A percentile compares a stretch with the other conserved stretches of the same genome.
Conservation (phyloP, 2,329 filamentous ascomycete species). For the Tolypocladium amazonense region DNA sequence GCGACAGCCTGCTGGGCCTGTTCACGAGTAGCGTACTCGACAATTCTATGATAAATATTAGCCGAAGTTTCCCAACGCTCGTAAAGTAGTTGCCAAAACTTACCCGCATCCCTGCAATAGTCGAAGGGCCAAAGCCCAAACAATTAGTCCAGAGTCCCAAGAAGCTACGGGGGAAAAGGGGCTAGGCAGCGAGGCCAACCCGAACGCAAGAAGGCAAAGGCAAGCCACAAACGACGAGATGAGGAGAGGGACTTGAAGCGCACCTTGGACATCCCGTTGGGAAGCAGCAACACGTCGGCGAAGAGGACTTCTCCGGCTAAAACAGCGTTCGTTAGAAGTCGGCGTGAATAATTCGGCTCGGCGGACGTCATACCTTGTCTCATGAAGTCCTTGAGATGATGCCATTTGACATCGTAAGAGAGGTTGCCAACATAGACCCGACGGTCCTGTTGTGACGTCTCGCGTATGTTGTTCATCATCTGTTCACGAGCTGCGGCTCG, state of each 20-base stretch:
- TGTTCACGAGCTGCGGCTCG: slow-evolving; percentile 75
- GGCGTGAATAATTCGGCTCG: slow-evolving; percentile 12
- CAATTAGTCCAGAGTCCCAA: neutral
- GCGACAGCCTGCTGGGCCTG: slow-evolving; percentile 96
- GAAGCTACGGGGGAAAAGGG: neutral
- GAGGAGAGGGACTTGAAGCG: slow-evolving; percentile 54
- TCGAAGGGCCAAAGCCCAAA: slow-evolving; percentile 61
- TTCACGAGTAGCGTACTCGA: slow-evolving; percentile 99
- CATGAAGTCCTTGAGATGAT: slow-evolving; percentile 99
- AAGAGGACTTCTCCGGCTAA: slow-evolving; percentile 98
- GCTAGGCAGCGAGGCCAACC: neutral
- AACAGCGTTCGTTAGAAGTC: slow-evolving; percentile 27
- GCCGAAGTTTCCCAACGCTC: neutral
- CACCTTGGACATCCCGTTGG: slow-evolving; percentile 99
- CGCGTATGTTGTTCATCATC: slow-evolving; percentile 91
- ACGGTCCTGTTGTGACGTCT: slow-evolving; percentile 95
- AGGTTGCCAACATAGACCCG: slow-evolving; percentile 99
- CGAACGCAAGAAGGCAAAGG: slow-evolving; percentile 38
- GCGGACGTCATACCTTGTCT: slow-evolving; percentile 69
- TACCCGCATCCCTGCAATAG: slow-evolving; percentile 99
- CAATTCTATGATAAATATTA: slow-evolving; percentile 58
- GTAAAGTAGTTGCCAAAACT: slow-evolving; percentile 30
- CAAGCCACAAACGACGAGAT: neutral
- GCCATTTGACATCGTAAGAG: slow-evolving; percentile 99
- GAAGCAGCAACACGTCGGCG: slow-evolving; percentile 97